These are phyloP conservation scores for Parastagonospora nodorum DNA, from an alignment of 2,329 filamentous ascomycete genomes.

Conservation along the genomic window DNA sequence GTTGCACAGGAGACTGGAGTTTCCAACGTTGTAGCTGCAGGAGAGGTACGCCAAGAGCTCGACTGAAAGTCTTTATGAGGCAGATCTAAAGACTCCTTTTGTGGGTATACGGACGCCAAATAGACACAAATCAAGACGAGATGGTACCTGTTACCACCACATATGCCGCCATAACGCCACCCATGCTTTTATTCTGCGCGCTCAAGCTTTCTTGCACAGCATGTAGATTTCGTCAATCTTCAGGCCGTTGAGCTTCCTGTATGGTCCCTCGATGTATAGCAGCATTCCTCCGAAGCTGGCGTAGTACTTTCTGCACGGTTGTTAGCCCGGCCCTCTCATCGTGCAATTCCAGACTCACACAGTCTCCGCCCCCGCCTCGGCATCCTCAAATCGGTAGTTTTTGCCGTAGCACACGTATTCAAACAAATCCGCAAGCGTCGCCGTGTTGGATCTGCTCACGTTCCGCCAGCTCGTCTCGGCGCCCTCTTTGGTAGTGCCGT, in stretches of 20 bases:
- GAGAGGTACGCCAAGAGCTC: background rate
- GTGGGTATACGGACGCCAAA: conserved; percentile 41
- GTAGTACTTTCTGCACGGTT: conserved; percentile 76
- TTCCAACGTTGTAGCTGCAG: conserved; percentile 57
- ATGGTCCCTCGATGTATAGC: conserved; percentile 88
- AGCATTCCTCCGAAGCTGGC: conserved; percentile 91
- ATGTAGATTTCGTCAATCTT: conserved; percentile 94
- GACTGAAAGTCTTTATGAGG: background rate
- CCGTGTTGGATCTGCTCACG: conserved; percentile 55
- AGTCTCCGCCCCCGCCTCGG: conserved; percentile 68
- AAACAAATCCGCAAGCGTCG: conserved; percentile 73
- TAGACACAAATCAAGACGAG: conserved; percentile 28
- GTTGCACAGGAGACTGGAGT: conserved; percentile 79
- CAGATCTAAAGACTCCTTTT: conserved; percentile 23
- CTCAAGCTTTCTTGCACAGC: conserved; percentile 80
- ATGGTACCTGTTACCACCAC: conserved; percentile 33
- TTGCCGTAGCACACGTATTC: conserved; percentile 90
- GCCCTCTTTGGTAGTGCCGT: conserved; percentile 68
- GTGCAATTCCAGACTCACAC: conserved; percentile 67
- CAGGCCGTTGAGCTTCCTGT: conserved; percentile 91
- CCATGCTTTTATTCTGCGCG: conserved; percentile 27
- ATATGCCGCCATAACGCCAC: conserved; percentile 34
- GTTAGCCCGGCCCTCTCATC: conserved; percentile 26
- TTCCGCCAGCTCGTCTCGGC: conserved; percentile 68
- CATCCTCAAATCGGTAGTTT: conserved; percentile 87